Evolutionary conservation across 2,329 filamentous ascomycete species (phyloP).

Genomic region (Ophiobolus disseminans): DNA sequence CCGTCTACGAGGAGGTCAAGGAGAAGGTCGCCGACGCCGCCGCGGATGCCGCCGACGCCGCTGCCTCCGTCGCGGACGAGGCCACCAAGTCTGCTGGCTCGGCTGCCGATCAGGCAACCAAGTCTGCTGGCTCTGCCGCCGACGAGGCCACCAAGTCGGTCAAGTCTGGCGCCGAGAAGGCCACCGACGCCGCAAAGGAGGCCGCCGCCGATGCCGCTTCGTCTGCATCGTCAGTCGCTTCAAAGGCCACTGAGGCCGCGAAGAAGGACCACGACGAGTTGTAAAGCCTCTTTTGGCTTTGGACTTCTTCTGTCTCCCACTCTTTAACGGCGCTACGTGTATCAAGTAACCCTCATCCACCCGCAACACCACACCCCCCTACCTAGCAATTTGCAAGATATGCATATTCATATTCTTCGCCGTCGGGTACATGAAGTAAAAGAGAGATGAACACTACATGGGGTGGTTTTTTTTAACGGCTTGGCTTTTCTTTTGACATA

Average conservation of each 20-base stretch:
- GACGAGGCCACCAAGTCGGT: conserved; percentile 49
- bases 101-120: conserved; percentile 43
- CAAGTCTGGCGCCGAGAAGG: conserved; percentile 51
- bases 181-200: conserved; percentile 45
- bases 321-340: conserved; percentile 19
- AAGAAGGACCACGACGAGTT: conserved; percentile 73
- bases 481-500: conserved; percentile 15
- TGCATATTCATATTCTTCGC: conserved; percentile 13
- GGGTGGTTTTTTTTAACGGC: conserved; percentile 18
- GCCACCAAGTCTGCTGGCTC: no score
- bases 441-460: conserved; percentile 31
- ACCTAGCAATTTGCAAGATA: conserved; percentile 28
- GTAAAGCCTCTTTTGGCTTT: no score
- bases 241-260: conserved; percentile 46
- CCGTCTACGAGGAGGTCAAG: conserved; percentile 65
- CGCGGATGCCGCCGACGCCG: conserved; percentile 50
- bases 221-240: conserved; percentile 49
- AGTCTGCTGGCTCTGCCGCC: conserved; percentile 46
- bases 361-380: no score
- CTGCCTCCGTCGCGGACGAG: no score
- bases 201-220: conserved; percentile 26
- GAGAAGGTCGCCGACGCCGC: conserved; percentile 55
- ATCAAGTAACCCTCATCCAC: no score
- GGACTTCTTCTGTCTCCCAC: conserved; percentile 7
- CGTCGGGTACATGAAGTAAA: conserved; percentile 34